phyloP scores from a whole-genome alignment of 441 rosid genomes.

The Metrosideros polymorpha region DNA sequence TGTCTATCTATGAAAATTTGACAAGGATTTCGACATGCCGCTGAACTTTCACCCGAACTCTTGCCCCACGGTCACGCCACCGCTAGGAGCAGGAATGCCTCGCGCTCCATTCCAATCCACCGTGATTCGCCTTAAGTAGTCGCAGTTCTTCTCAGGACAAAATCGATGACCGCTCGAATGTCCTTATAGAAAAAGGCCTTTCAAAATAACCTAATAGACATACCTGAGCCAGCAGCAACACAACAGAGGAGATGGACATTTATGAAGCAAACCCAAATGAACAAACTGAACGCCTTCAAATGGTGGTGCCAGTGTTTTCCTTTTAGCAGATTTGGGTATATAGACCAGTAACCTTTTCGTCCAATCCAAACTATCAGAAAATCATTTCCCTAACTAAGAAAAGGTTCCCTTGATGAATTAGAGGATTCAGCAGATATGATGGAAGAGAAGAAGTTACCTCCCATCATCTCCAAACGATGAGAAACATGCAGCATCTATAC shows the following conservation, averaged over 20 bases:
- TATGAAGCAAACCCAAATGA: neutral
- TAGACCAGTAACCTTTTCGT: neutral
- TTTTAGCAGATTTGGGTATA: neutral
- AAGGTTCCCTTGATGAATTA: neutral
- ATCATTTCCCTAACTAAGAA: neutral
- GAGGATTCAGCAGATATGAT: neutral
- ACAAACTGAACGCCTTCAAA: neutral
- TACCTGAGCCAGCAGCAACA: neutral
- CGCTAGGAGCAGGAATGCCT: neutral
- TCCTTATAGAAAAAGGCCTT: neutral
- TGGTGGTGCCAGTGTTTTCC: neutral
- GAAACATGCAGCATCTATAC: neutral
- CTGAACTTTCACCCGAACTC: neutral
- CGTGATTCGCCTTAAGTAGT: neutral
- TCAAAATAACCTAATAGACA: neutral
- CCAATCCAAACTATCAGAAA: neutral
- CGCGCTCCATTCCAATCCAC: neutral
- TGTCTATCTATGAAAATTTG: neutral
- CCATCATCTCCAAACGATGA: neutral
- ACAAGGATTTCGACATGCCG: neutral
- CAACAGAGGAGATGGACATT: neutral
- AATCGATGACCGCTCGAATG: neutral
- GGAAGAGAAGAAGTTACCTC: neutral
- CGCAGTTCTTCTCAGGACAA: neutral
- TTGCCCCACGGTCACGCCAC: fast-evolving